Conservation (phyloP, 73 alveolate genomes). For the Stentor coeruleus region DNA sequence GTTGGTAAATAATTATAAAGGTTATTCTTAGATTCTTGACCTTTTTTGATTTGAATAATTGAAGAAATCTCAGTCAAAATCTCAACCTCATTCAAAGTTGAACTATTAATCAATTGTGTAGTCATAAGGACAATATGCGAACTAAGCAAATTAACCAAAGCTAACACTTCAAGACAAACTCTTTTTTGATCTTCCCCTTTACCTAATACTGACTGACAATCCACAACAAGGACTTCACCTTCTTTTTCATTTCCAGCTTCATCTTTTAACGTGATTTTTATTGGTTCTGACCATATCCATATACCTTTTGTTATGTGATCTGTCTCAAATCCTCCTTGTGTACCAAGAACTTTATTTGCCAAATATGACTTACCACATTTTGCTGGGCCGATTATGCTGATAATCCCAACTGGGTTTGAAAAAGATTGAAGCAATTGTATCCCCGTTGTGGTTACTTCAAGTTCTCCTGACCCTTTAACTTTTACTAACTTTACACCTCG, state of each 20-base stretch:
- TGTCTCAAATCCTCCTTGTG: constrained; percentile 5
- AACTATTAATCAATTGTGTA: not conserved
- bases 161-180: not conserved
- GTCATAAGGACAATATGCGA: constrained; percentile 7
- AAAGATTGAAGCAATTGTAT: not conserved
- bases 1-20: not conserved
- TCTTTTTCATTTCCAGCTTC: not conserved
- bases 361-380: not conserved
- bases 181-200: not conserved
- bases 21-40: not conserved
- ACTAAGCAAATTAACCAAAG: not conserved
- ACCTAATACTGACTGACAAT: not conserved
- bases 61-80: not conserved
- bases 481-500: not conserved
- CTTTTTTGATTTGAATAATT: not conserved
- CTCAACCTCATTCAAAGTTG: not conserved
- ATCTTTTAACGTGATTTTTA: not conserved
- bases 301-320: constrained; percentile 8
- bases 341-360: not conserved
- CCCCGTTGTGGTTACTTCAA: constrained; percentile 1
- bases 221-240: constrained; percentile 4
- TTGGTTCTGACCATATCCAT: constrained; percentile 6
- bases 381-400: constrained; percentile 19
- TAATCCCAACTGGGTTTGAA: not conserved
- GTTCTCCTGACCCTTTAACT: not conserved